Percentiles rank a stretch among this genome's conserved stretches.
These are phyloP conservation scores for Codiaeum variegatum DNA, from an alignment of 441 rosid species.

Conservation along the genomic window DNA sequence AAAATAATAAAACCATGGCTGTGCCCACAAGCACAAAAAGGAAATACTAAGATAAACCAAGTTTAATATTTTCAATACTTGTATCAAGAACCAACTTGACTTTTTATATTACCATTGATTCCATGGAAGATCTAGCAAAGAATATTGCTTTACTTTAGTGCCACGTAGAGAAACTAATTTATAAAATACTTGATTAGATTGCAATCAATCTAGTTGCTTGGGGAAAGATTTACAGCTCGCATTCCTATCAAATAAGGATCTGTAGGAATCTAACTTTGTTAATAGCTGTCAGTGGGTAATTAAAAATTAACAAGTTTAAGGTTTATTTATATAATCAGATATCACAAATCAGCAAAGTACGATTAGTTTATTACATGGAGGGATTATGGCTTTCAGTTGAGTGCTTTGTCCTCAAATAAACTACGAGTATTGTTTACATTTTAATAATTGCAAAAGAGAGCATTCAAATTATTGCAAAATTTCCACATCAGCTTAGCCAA, in stretches of 20 bases:
- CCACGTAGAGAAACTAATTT: conserved; percentile 25
- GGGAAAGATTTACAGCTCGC: conserved; percentile 13
- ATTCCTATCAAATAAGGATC: conserved; percentile 24
- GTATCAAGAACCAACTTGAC: conserved; percentile 20
- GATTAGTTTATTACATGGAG: not conserved
- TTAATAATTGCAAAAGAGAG: not conserved
- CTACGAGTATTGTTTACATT: not conserved
- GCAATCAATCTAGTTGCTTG: conserved; percentile 29
- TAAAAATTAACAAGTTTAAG: not conserved
- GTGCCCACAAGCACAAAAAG: not conserved
- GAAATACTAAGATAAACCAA: conserved; percentile 1
- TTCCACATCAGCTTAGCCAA: not conserved
- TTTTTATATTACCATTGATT: conserved; percentile 16
- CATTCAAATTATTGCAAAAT: not conserved
- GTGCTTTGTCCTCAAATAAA: not conserved
- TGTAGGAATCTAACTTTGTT: conserved; percentile 4
- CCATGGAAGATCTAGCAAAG: conserved; percentile 24
- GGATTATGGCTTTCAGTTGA: conserved; percentile 21
- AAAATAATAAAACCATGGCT: conserved; percentile 1
- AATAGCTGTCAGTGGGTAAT: not conserved
- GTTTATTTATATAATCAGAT: not conserved
- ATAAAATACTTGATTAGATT: conserved; percentile 31
- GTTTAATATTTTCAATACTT: not conserved
- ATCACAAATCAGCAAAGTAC: not conserved
- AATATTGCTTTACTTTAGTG: conserved; percentile 28